These are phyloP conservation scores for Dovyalis caffra DNA, from an alignment of 345 rosid genomes.

Conservation along the genomic window DNA sequence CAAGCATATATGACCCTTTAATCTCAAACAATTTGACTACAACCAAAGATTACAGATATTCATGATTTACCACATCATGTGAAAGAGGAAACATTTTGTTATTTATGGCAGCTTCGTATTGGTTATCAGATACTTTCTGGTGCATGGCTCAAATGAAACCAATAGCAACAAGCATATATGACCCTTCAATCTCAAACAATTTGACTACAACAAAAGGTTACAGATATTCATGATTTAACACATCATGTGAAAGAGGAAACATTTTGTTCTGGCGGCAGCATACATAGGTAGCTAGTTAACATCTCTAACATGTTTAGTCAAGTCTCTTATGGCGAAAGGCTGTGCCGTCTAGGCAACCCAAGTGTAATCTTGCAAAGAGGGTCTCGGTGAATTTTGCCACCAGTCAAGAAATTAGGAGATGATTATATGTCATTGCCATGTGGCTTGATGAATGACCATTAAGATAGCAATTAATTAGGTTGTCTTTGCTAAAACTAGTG, in stretches of 20 bases:
- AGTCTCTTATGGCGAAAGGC: constrained; percentile 2
- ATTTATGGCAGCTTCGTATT: background rate
- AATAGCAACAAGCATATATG: background rate
- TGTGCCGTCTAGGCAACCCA: background rate
- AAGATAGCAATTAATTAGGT: background rate
- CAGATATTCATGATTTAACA: constrained; percentile 8
- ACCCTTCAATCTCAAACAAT: background rate
- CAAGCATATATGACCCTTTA: background rate
- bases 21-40: too few relatives aligned
- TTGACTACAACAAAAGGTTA: background rate
- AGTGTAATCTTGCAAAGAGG: background rate
- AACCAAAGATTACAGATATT: too few relatives aligned
- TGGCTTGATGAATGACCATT: background rate
- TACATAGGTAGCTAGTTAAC: background rate
- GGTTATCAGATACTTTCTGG: background rate
- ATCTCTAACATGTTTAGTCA: background rate
- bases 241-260: background rate
- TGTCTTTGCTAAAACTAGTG: too few relatives aligned
- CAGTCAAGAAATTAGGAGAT: background rate
- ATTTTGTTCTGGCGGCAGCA: background rate
- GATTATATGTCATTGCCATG: constrained; percentile 13
- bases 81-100: too few relatives aligned
- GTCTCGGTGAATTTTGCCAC: background rate
- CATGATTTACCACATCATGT: too few relatives aligned
- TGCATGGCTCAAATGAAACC: constrained; percentile 18